These are phyloP conservation scores for Penicillium brevicompactum DNA, from an alignment of 2,329 filamentous ascomycete genomes.

Conservation along the genomic window DNA sequence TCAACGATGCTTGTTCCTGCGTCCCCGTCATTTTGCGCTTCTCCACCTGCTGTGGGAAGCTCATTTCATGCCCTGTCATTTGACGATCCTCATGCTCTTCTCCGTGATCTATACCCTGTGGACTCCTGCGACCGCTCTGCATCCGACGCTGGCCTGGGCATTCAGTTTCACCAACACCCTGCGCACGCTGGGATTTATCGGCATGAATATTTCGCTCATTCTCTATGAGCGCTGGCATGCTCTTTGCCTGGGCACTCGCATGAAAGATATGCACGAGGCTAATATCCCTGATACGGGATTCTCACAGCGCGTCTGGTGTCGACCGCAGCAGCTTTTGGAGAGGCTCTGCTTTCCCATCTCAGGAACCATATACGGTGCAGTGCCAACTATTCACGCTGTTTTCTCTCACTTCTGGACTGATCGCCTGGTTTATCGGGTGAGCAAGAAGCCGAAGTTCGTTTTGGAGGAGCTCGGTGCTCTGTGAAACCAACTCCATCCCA, in stretches of 20 bases:
- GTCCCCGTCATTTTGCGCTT: conserved; percentile 57
- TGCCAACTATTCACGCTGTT: conserved; percentile 69
- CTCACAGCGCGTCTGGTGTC: conserved; percentile 58
- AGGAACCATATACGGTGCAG: conserved; percentile 67
- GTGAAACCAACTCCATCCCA: not conserved
- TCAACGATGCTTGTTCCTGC: conserved; percentile 34
- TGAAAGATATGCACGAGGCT: conserved; percentile 67
- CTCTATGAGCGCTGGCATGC: conserved; percentile 70
- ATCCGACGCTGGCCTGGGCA: conserved; percentile 58
- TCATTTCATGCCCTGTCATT: conserved; percentile 70
- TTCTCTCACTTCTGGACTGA: conserved; percentile 71
- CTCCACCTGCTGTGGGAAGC: conserved; percentile 72
- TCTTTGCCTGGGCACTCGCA: conserved; percentile 60
- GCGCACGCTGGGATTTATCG: conserved; percentile 63
- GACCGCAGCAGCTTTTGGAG: conserved; percentile 63
- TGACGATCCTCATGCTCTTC: conserved; percentile 64
- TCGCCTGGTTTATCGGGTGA: conserved; percentile 70
- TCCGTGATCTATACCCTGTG: conserved; percentile 63
- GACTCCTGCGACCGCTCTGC: conserved; percentile 54
- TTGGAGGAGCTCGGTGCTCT: conserved; percentile 12
- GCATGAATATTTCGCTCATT: conserved; percentile 64
- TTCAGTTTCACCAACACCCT: conserved; percentile 63
- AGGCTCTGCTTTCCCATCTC: conserved; percentile 68
- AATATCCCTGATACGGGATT: conserved; percentile 65
- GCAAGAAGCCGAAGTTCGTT: conserved; percentile 60